Evolutionary conservation across 345 rosid species (phyloP).

Genomic region (Abelmoschus esculentus): DNA sequence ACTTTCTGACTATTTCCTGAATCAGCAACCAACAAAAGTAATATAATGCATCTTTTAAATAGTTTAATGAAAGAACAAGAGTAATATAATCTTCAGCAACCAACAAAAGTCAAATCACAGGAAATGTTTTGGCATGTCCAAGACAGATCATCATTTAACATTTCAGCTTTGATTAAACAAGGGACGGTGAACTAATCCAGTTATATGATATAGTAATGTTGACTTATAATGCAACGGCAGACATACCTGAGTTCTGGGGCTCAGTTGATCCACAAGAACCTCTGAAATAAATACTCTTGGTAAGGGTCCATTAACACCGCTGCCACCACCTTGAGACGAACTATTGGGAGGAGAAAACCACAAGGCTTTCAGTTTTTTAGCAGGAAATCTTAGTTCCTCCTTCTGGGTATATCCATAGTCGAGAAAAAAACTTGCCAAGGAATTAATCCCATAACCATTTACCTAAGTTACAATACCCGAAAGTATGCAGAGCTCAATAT

Average conservation of each 20-base stretch:
- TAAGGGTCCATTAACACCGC: constrained; percentile 64
- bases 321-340: constrained; percentile 31
- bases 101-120: neutral
- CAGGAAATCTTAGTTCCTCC: constrained; percentile 86
- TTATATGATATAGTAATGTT: neutral
- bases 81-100: neutral
- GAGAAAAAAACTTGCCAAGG: constrained; percentile 68
- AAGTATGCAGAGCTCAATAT: neutral
- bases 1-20: constrained; percentile 72
- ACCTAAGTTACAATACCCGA: constrained; percentile 30
- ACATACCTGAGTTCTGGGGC: constrained; percentile 64
- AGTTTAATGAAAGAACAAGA: neutral
- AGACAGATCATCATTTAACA: neutral
- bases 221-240: neutral
- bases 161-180: neutral
- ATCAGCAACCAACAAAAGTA: too few relatives aligned
- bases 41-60: neutral
- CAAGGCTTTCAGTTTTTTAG: constrained; percentile 77
- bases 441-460: constrained; percentile 70
- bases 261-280: constrained; percentile 77
- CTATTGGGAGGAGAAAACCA: constrained; percentile 84
- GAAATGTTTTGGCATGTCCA: neutral
- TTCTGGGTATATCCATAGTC: constrained; percentile 68
- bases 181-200: neutral
- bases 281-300: constrained; percentile 89